Base-by-base conservation (phyloP, 768 basidiomycete species). In the Kwoniella sp. region DNA sequence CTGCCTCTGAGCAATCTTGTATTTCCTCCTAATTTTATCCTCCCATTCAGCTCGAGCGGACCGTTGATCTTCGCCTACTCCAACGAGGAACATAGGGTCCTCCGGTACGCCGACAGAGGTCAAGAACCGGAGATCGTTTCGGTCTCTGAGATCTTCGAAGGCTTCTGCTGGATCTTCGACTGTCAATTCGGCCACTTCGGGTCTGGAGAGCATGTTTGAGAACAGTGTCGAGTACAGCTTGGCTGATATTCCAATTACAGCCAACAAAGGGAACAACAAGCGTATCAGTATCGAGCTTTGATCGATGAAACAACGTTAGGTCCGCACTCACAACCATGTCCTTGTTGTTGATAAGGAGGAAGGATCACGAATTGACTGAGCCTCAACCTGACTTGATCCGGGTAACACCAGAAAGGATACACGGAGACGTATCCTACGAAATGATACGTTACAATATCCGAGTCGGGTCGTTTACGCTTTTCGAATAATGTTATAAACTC, bases 91-190 rank as follows among this genome's bases (percentile, higher is more conserved):
- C 44, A 58, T 51, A 12, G 68, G 89, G 66, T 94, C 88, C 0
- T 85, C 85, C 1, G 90, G 88, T 2, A 92, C 90, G 0, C 87
- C 88, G 76, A 92, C 82, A 77, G 85, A 89, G 1, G 91, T 83
- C 21, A 98, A 83, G 85, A 90, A 89, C 66, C 84, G 82, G 21
- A 98, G 83, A 78, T 99, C 96, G 69, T 89, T 90, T 58, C 91
- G 88, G 81, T 98, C 96, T 33, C 95, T 84, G 47, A 98, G 84
- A 78, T 98, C 96, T 78, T 98, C 95, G 74, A 99, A 97, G 10
- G 91, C 90, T 81, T 99, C 96, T 0, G 92, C 92, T 1, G 96
- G 96, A 78, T 99, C 96, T 81, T 99, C 96, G 22, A 99, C 90
- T 1, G 93, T 96, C 46, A 98, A 82, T 79, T 98, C 95, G n/a